Conservation (phyloP, 768 basidiomycete genomes). For the Mycena belliarum region DNA sequence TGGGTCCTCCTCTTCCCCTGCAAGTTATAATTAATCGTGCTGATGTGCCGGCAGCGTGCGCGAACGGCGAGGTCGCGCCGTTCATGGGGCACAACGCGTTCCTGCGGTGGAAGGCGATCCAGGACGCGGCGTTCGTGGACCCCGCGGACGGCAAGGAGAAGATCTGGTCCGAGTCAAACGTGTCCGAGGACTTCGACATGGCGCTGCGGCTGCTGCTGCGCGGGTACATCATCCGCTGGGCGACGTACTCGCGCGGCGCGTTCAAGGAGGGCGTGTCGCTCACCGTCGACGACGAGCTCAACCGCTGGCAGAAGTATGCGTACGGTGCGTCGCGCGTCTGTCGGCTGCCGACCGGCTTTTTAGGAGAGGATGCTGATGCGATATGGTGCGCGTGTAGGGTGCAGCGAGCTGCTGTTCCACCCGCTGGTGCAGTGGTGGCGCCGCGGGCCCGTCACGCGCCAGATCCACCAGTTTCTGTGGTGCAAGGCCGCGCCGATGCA, state of each 20-base stretch:
- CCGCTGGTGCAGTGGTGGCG: constrained; percentile 76
- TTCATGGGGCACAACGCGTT: constrained; percentile 90
- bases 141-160: constrained; percentile 63
- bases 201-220: constrained; percentile 60
- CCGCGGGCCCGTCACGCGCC: constrained; percentile 74
- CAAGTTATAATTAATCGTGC: constrained; percentile 6
- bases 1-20: constrained; percentile 23
- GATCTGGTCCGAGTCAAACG: constrained; percentile 78
- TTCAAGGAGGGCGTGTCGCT: constrained; percentile 93
- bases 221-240: constrained; percentile 79
- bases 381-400: constrained; percentile 40
- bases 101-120: constrained; percentile 82
- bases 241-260: constrained; percentile 79
- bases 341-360: too few relatives aligned
- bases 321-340: constrained; percentile 57
- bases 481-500: constrained; percentile 66
- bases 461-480: constrained; percentile 79
- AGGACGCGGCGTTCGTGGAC: constrained; percentile 79
- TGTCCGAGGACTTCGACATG: constrained; percentile 85
- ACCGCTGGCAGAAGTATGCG: constrained; percentile 83
- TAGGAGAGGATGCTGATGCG: constrained; percentile 38
- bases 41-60: constrained; percentile 49
- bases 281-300: constrained; percentile 88
- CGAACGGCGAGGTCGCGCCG: constrained; percentile 80
- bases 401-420: constrained; percentile 74